These are phyloP conservation scores for Xylaria castorea DNA, from an alignment of 495 filamentous ascomycete genomes.

Conservation along the genomic window DNA sequence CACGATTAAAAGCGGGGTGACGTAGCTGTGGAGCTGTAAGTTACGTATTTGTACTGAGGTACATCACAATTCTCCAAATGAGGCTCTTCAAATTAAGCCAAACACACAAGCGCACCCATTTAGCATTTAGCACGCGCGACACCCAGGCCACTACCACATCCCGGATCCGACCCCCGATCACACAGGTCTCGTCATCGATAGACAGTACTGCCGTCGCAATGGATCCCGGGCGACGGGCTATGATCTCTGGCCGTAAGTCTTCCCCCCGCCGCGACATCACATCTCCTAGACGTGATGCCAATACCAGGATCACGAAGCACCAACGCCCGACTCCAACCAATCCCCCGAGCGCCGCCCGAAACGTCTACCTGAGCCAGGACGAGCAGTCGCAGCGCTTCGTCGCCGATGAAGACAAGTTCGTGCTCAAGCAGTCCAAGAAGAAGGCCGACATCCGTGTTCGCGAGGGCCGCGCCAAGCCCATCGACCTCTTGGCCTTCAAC, in stretches of 20 bases:
- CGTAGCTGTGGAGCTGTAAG: neutral
- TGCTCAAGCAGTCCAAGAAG: slow-evolving; percentile 96
- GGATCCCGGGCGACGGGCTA: slow-evolving; percentile 56
- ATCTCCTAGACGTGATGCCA: slow-evolving; percentile 52
- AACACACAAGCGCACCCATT: neutral
- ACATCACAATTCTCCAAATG: neutral
- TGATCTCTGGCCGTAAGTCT: slow-evolving; percentile 54
- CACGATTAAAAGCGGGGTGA: neutral
- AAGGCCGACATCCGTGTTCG: slow-evolving; percentile 97
- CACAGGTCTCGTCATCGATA: neutral
- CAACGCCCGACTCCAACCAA: slow-evolving; percentile 42
- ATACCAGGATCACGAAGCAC: slow-evolving; percentile 54
- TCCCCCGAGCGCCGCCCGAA: slow-evolving; percentile 31
- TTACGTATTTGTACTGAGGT: neutral
- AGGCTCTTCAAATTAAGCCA: neutral
- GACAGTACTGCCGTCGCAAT: slow-evolving; percentile 36
- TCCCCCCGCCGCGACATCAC: slow-evolving; percentile 51
- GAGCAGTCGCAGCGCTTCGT: slow-evolving; percentile 86
- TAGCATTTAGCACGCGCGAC: neutral
- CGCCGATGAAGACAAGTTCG: slow-evolving; percentile 93
- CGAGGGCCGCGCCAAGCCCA: slow-evolving; percentile 87
- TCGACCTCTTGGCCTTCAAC: slow-evolving; percentile 95
- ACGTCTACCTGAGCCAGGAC: slow-evolving; percentile 59
- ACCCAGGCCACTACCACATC: neutral
- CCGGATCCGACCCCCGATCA: slow-evolving; percentile 19